A percentile compares a stretch with the other conserved stretches of the same genome.
phyloP scores from a whole-genome alignment of 805 yeast species.

The Henningerozyma blattae region DNA sequence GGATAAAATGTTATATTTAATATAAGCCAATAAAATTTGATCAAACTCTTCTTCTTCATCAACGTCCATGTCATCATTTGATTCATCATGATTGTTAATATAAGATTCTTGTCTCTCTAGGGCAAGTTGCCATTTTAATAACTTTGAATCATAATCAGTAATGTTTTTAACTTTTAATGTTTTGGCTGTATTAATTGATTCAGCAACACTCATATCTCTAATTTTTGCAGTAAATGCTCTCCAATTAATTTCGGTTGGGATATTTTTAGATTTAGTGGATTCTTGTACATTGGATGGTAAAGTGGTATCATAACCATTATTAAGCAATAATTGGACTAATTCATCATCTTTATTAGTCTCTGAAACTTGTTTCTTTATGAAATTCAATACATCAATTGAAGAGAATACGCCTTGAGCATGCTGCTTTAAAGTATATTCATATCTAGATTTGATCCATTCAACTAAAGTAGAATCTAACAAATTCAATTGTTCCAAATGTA shows the following conservation, averaged over 20 bases:
- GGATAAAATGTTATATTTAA: constrained; percentile 54
- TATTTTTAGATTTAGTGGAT: neutral
- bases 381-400: constrained; percentile 14
- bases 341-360: constrained; percentile 16
- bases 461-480: constrained; percentile 9
- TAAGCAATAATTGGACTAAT: constrained; percentile 28
- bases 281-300: constrained; percentile 9
- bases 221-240: constrained; percentile 52
- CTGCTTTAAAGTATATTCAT: constrained; percentile 20
- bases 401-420: constrained; percentile 15
- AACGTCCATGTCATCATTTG: constrained; percentile 25
- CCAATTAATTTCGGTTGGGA: constrained; percentile 38
- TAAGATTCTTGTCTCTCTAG: constrained; percentile 46
- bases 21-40: constrained; percentile 64
- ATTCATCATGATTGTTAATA: constrained; percentile 31
- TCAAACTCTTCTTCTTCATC: constrained; percentile 50
- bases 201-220: constrained; percentile 62
- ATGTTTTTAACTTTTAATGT: constrained; percentile 27
- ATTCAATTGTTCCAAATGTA: constrained; percentile 8
- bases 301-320: constrained; percentile 11
- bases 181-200: constrained; percentile 34
- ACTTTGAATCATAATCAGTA: constrained; percentile 41
- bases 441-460: constrained; percentile 15
- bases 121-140: constrained; percentile 60
- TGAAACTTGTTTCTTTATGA: constrained; percentile 8